Evolutionary conservation across 2,329 filamentous ascomycete genomes (phyloP).

Genomic region (Leptodontidium sp.): DNA sequence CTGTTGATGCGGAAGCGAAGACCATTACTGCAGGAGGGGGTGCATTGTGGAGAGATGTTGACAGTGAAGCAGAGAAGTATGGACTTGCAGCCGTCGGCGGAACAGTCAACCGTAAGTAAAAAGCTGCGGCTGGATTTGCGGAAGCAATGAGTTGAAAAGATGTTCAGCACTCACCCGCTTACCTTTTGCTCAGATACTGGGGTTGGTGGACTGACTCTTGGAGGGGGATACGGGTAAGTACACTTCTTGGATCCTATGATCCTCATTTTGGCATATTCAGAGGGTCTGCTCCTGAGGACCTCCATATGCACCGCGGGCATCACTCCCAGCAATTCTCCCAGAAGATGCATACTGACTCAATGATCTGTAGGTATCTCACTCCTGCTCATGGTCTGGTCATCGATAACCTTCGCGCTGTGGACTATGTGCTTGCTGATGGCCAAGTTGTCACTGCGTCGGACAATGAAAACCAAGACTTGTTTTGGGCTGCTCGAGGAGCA

Average conservation of each 20-base stretch:
- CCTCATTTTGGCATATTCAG: no score
- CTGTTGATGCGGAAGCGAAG: slow-evolving; percentile 30
- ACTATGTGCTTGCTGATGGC: slow-evolving; percentile 37
- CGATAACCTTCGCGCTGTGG: slow-evolving; percentile 37
- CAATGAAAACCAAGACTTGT: slow-evolving; percentile 34
- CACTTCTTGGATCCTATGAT: no score
- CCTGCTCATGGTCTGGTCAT: slow-evolving; percentile 46
- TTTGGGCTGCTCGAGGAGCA: slow-evolving; percentile 39
- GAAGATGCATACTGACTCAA: no score
- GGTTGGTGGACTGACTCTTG: slow-evolving; percentile 37
- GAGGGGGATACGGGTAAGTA: slow-evolving; percentile 52
- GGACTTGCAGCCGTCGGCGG: slow-evolving; percentile 40
- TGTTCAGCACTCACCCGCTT: neutral
- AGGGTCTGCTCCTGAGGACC: no score
- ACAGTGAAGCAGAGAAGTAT: slow-evolving; percentile 32
- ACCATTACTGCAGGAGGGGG: slow-evolving; percentile 38
- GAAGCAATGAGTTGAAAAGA: neutral
- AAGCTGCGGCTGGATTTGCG: neutral
- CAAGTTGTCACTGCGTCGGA: slow-evolving; percentile 30
- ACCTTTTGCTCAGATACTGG: slow-evolving; percentile 8
- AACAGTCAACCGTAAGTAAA: slow-evolving; percentile 28
- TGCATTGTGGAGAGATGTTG: slow-evolving; percentile 39
- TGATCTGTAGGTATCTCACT: slow-evolving; percentile 51
- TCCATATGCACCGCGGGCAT: no score
- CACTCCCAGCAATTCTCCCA: no score